Evolutionary conservation across 768 basidiomycete genomes (phyloP).

Genomic region (Amanita thiersii): DNA sequence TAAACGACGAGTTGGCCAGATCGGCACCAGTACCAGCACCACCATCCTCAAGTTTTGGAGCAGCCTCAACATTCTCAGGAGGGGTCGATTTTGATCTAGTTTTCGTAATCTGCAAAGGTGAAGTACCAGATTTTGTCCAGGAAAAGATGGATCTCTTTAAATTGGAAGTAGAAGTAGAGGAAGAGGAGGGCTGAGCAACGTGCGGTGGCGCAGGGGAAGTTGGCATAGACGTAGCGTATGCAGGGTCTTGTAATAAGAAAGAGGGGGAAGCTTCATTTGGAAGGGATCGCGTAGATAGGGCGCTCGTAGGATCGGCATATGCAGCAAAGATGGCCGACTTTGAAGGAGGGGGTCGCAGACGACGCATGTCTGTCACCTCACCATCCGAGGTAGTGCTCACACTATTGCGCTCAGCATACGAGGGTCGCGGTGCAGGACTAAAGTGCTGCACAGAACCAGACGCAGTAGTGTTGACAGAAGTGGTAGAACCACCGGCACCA

Average conservation of each 20-base stretch:
- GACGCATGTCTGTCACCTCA: conserved; percentile 30
- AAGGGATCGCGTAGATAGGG: conserved; percentile 58
- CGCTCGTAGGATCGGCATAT: conserved; percentile 41
- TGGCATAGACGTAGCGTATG: conserved; percentile 24
- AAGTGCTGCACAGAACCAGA: not conserved
- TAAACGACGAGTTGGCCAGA: conserved; percentile 41
- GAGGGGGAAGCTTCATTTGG: conserved; percentile 27
- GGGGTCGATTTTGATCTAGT: conserved; percentile 3
- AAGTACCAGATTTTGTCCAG: conserved; percentile 24
- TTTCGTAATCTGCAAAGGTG: conserved; percentile 10
- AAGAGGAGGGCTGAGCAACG: conserved; percentile 8
- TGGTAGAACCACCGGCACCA: not conserved
- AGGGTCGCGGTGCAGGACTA: conserved; percentile 17
- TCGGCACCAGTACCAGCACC: conserved; percentile 8
- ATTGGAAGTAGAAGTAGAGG: too few species aligned
- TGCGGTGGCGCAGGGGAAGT: conserved; percentile 10
- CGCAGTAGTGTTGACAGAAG: conserved; percentile 4
- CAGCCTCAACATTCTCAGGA: not conserved
- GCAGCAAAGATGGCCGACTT: conserved; percentile 59
- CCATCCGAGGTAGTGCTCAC: conserved; percentile 34
- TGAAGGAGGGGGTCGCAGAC: conserved; percentile 49
- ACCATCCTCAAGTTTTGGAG: too few species aligned
- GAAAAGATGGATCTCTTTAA: conserved; percentile 22
- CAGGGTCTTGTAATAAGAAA: conserved; percentile 23
- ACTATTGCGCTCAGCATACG: conserved; percentile 23